These are phyloP conservation scores for Dioscorea alata DNA, from an alignment of 106 monocot species.

Conservation along the genomic window DNA sequence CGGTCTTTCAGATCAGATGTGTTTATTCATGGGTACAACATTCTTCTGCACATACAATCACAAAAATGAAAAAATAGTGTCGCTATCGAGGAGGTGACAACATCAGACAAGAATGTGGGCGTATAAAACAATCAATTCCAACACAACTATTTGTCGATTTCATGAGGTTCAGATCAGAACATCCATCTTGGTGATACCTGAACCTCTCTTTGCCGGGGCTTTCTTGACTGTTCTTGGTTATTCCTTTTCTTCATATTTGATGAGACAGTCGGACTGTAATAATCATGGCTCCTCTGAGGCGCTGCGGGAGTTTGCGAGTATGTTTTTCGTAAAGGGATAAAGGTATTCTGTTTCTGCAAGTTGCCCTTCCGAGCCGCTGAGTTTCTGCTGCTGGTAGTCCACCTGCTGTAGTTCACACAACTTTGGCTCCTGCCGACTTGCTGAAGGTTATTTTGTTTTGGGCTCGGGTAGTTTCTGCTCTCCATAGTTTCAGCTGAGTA, in stretches of 20 bases:
- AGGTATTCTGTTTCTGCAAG: conserved; percentile 48
- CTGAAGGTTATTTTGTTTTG: conserved; percentile 37
- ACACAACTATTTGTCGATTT: neutral
- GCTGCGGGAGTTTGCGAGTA: conserved; percentile 38
- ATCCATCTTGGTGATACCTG: conserved; percentile 65
- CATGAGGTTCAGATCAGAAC: conserved; percentile 32
- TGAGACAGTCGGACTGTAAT: conserved; percentile 78
- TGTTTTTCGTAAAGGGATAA: conserved; percentile 41
- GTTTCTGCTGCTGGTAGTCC: conserved; percentile 40
- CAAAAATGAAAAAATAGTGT: neutral
- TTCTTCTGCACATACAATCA: conserved; percentile 22
- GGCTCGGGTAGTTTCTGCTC: conserved; percentile 90
- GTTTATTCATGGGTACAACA: conserved; percentile 14
- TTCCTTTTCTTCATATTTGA: conserved; percentile 89
- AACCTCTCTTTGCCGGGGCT: conserved; percentile 31
- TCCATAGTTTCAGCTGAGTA: conserved; percentile 99
- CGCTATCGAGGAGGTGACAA: neutral
- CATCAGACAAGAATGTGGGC: neutral
- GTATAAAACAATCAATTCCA: neutral
- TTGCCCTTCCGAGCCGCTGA: conserved; percentile 19
- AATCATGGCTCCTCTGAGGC: conserved; percentile 74
- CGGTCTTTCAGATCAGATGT: conserved; percentile 8
- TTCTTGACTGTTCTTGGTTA: conserved; percentile 29
- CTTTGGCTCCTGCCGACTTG: conserved; percentile 73
- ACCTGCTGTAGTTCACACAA: conserved; percentile 72